Evolutionary conservation across 164 flowering plant species (phyloP).

Genomic region (Aristolochia fimbriata): DNA sequence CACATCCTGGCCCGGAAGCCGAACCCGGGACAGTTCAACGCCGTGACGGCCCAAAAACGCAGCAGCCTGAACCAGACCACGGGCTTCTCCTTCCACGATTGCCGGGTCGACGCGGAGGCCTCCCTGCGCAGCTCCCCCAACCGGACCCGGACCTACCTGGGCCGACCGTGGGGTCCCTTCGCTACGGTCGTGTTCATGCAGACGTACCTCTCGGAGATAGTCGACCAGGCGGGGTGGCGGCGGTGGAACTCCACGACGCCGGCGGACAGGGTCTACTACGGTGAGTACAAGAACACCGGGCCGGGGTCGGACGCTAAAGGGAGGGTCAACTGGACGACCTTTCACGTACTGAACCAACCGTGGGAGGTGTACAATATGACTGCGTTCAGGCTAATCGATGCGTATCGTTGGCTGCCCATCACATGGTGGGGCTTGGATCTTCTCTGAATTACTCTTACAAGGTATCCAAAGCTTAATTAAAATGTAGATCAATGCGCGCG

Average conservation of each 20-base stretch:
- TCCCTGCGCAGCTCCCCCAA: no score
- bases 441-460: no score
- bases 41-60: neutral
- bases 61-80: neutral
- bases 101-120: neutral
- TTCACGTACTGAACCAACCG: neutral
- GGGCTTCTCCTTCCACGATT: neutral
- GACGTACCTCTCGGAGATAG: neutral
- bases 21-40: neutral
- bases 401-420: no score
- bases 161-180: neutral
- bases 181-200: neutral
- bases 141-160: neutral
- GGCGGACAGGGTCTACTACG: neutral
- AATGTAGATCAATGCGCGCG: no score
- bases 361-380: neutral
- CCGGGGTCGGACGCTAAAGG: neutral
- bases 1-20: neutral
- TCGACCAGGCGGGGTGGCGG: neutral
- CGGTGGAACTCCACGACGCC: neutral
- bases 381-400: no score
- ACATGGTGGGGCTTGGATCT: no score
- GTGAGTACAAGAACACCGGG: neutral
- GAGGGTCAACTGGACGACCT: neutral
- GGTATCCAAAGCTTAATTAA: no score